These are phyloP conservation scores for Bidens hawaiensis DNA, from an alignment of 140 eudicot genomes.

Conservation along the genomic window DNA sequence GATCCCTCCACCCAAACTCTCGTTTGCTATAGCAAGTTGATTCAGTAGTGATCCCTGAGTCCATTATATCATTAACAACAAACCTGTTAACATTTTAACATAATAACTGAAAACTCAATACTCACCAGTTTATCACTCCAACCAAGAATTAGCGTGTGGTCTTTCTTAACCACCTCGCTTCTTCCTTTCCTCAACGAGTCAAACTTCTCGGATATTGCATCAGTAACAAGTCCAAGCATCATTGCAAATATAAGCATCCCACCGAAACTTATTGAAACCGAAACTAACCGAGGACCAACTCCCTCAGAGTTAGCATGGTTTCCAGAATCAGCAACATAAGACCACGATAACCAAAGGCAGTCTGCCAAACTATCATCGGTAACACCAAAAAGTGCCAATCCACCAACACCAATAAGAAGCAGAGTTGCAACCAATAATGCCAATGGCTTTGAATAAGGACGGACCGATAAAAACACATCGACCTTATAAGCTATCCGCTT, in stretches of 20 bases:
- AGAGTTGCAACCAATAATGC: slow-evolving; percentile 77
- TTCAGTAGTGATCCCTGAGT: slow-evolving; percentile 71
- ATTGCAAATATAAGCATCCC: slow-evolving; percentile 97
- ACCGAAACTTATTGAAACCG: slow-evolving; percentile 72
- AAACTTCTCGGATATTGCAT: slow-evolving; percentile 87
- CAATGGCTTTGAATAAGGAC: slow-evolving; percentile 79
- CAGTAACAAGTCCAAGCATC: slow-evolving; percentile 97
- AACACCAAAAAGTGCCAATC: slow-evolving; percentile 79
- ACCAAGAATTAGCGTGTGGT: slow-evolving; percentile 78
- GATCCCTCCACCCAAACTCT: slow-evolving; percentile 88
- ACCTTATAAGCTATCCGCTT: slow-evolving; percentile 78
- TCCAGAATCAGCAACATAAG: slow-evolving; percentile 74
- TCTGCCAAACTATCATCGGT: slow-evolving; percentile 74
- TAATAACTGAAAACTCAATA: background rate
- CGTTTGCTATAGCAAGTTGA: slow-evolving; percentile 86
- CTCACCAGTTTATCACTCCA: slow-evolving; percentile 93
- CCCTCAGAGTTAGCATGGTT: slow-evolving; percentile 82
- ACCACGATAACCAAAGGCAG: slow-evolving; percentile 88
- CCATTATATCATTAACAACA: slow-evolving; percentile 14
- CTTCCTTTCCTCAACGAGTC: slow-evolving; percentile 86
- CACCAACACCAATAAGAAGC: slow-evolving; percentile 69
- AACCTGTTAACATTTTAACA: slow-evolving; percentile 1
- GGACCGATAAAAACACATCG: slow-evolving; percentile 65
- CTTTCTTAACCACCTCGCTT: slow-evolving; percentile 86
- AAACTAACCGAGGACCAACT: slow-evolving; percentile 70